Base-by-base conservation (phyloP, 768 basidiomycete genomes). In the Hydnomerulius pinastri region DNA sequence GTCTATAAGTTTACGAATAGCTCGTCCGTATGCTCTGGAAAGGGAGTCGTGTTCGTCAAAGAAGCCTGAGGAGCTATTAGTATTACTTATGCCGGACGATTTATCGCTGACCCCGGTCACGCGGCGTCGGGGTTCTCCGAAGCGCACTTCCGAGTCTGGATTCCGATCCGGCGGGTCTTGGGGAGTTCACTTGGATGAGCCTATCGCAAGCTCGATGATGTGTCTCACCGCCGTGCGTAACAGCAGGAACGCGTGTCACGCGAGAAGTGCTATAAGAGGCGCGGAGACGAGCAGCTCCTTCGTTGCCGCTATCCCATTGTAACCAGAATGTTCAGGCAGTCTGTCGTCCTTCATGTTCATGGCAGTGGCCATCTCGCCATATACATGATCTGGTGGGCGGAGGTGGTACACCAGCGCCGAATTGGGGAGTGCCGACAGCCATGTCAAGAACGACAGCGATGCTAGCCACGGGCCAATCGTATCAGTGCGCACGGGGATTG, bases 391-490 rank as follows among this genome's bases (percentile, higher is more conserved):
- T 20, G 66, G 62, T 27, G 86, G 82, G 12, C 79, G 83, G 78
- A 97, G 96, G 57, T 97, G 83, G 73, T 92, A 94, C 43, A 96
- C 87, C 46, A 99, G 82, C 6, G 94, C 87, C 0, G 92, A 79
- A 69, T 95, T 97, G 24, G 87, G 92, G 25, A 98, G 73, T 0
- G 93, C 86, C 4, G 86, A 85, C 43, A 96, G 74, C 93, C 94
- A 98, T 11, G 92, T 81, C 65, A 99, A 77, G 74, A 92, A 87
- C 6, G 86, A 82, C 52, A 99, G 75, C 11, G 86, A 82, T 44
- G 95, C 86, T 36, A 98, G 81, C 96, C 96, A 99, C 0, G 93
- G 90, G 0, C 96, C 96, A 52, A 98, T 92, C 10, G 88, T 87
- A 59, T 95, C 93, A 3, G 89, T 87, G 18, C 96, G 84, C n/a